Evolutionary conservation across 2,329 filamentous ascomycete genomes (phyloP).

Genomic region (Diaporthe sp.): DNA sequence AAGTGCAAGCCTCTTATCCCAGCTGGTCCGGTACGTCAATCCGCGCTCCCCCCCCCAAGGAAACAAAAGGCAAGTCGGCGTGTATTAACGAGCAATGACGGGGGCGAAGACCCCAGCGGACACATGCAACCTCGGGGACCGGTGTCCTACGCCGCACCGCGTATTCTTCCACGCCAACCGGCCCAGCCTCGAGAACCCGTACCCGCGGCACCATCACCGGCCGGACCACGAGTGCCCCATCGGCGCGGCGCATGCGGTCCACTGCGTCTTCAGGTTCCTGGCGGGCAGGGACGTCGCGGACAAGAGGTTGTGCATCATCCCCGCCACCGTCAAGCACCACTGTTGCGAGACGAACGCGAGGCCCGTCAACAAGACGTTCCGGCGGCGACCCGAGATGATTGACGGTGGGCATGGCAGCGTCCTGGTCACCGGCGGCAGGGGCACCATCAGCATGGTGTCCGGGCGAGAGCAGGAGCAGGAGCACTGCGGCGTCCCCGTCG

Average conservation of each 20-base stretch:
- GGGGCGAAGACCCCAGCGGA: background rate
- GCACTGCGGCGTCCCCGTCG: conserved; percentile 29
- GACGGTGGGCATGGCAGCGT: conserved; percentile 20
- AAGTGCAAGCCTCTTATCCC: conserved; percentile 1
- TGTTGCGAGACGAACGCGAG: conserved; percentile 36
- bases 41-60: background rate
- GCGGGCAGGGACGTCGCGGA: background rate
- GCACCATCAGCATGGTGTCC: conserved; percentile 8
- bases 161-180: conserved; percentile 35
- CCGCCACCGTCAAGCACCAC: conserved; percentile 31
- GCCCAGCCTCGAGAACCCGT: conserved; percentile 27
- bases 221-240: conserved; percentile 32
- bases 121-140: conserved; percentile 31
- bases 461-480: background rate
- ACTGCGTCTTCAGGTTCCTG: conserved; percentile 37
- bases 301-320: conserved; percentile 32
- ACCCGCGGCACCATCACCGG: conserved; percentile 35
- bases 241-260: conserved; percentile 34
- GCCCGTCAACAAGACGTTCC: conserved; percentile 33
- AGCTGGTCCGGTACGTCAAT: conserved; percentile 17
- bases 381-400: conserved; percentile 1
- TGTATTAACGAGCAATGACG: background rate
- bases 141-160: conserved; percentile 35
- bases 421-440: conserved; percentile 18
- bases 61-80: background rate